Conservation (phyloP, 345 rosid species). For the Theobroma cacao region DNA sequence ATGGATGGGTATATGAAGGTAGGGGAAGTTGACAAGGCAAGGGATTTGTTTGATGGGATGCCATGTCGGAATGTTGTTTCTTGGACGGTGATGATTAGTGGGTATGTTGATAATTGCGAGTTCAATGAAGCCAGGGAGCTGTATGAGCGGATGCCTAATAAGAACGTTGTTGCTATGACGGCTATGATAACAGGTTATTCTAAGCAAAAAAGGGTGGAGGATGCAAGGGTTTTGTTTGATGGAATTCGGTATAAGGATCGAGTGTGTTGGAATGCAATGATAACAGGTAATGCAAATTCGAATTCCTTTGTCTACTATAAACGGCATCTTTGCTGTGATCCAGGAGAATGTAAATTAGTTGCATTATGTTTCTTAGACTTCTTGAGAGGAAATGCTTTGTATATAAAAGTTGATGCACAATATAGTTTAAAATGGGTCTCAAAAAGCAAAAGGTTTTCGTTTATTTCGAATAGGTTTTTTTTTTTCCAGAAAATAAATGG, state of each 20-base stretch:
- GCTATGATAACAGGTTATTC: slow-evolving; percentile 38
- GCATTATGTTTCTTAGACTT: not conserved
- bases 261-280: slow-evolving; percentile 40
- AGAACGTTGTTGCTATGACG: slow-evolving; percentile 28
- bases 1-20: slow-evolving; percentile 41
- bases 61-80: slow-evolving; percentile 24
- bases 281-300: slow-evolving; percentile 28
- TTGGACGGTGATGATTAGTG: slow-evolving; percentile 40
- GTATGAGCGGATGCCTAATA: slow-evolving; percentile 25
- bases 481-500: not conserved
- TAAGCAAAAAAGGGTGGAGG: slow-evolving; percentile 30
- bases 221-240: slow-evolving; percentile 38
- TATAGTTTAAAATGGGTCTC: slow-evolving; percentile 13
- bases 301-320: not conserved
- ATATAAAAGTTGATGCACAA: not conserved
- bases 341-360: slow-evolving; percentile 20
- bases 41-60: slow-evolving; percentile 32
- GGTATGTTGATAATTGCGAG: slow-evolving; percentile 34
- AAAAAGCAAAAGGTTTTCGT: slow-evolving; percentile 1
- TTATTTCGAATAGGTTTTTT: no score
- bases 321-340: slow-evolving; percentile 24
- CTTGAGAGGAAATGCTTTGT: not conserved
- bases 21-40: slow-evolving; percentile 37
- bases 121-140: slow-evolving; percentile 29
- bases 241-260: slow-evolving; percentile 26